Base-by-base conservation (phyloP, 257 asterid species). In the Asclepias syriaca region DNA sequence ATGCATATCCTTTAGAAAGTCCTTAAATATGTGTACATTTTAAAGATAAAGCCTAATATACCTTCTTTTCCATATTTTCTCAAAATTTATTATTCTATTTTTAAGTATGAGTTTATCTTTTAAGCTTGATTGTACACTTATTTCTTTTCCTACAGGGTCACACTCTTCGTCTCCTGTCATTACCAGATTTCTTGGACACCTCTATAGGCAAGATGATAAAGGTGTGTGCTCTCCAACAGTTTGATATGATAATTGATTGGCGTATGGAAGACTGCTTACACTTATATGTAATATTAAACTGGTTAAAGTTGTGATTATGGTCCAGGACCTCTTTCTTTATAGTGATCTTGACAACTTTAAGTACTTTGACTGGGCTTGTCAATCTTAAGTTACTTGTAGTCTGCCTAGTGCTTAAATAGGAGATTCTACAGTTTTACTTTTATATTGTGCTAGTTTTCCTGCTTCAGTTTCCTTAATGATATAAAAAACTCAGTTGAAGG, bases 131-230 rank as follows among this genome's bases (percentile, higher is more conserved):
- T 54, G 39, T 40, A 39, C 66, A 66, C 43, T 65, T 29, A 69
- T 71, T 27, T 75, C 74, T 63, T 49, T 51, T 71, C 77, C 55
- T 73, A 61, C 75, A 90, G 96, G 96, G 91, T 34, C 93, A 88
- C 77, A 88, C 95, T 27, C 95, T 90, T 77, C 88, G 95, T 59
- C 80, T 88, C 68, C 72, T 88, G 59, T 86, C 95, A 6, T 78
- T 88, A 80, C 93, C 96, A 48, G 91, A 88, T 76, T 85, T 88
- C 89, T 63, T 90, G 75, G 96, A 85, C 78, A 79, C 93, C 69
- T 85, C 92, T 66, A 67, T 90, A 51, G 87, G 93, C 84, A 88
- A 88, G 85, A 80, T 87, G 81, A 81, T 85, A 82, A 86, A 80
- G 89, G 97, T 88, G 27, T 55, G 73, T 65, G 22, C 40, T 14